Base-by-base conservation (phyloP, 2,329 filamentous ascomycete species). In the Alternaria tenuissima region DNA sequence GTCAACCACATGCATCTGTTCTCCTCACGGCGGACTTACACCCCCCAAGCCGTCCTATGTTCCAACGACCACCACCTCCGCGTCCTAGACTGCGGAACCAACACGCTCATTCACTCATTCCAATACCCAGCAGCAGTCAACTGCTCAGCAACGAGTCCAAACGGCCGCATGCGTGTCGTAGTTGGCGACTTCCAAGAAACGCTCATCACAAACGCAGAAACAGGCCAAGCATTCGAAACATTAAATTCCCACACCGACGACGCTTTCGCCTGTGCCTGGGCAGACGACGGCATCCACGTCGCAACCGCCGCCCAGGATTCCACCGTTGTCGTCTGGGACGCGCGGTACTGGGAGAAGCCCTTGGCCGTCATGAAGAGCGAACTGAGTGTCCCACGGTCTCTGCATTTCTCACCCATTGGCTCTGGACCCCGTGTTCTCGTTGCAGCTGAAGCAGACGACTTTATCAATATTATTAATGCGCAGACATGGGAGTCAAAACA, bases 261-360 rank as follows among this genome's bases (percentile, higher is more conserved):
- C 66, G 90, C 88, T 2, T 94, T 94, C 70, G 88, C 91, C 2
- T 93, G 90, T 70, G 91, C 90, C 66, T 94, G 91, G 91, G 89
- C 91, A 18, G 88, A 90, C 54, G 89, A 94, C 72, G 91, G 91
- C 32, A 88, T 88, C 80, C 89, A 88, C 12, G 85, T 94, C 20
- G 91, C 91, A 12, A 94, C 91, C 0, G 91, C 89, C 22, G 90
- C 89, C 62, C 91, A 94, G 76, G 91, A 94, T 76, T 89, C 85
- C 73, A 85, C 84, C 28, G 84, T 94, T 66, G 87, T 88, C 64
- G 87, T 94, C 49, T 94, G 90, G 88, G 91, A 94, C 74, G 89
- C 91, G 7, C 85, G 91, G 8, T 87, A 86, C 55, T 92, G 90
- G 89, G 83, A 79, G 44, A 80, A 84, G 55, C 83, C 84, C 8